These are phyloP conservation scores for Salix koriyanagi DNA, from an alignment of 345 rosid species.

Conservation along the genomic window DNA sequence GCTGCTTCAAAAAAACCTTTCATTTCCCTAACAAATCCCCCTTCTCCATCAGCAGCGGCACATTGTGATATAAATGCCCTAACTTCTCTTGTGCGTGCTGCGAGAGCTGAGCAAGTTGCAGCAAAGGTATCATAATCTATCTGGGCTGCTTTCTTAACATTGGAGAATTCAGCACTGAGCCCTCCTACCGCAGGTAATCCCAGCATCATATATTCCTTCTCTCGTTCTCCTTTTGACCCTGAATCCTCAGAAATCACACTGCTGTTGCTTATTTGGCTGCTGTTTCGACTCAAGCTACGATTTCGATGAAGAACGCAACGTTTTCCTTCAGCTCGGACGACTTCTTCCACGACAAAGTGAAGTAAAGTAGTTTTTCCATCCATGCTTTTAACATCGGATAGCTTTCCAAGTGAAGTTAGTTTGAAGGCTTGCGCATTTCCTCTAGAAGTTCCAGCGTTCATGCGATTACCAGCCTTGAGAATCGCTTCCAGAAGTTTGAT, in stretches of 20 bases:
- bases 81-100: conserved; percentile 43
- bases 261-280: conserved; percentile 25
- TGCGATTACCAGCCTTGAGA: conserved; percentile 87
- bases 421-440: conserved; percentile 89
- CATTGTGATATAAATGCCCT: conserved; percentile 31
- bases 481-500: conserved; percentile 84
- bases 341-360: conserved; percentile 83
- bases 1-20: conserved; percentile 49
- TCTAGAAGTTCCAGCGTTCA: conserved; percentile 88
- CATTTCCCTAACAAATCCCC: conserved; percentile 53
- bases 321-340: conserved; percentile 72
- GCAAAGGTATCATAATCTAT: conserved; percentile 46
- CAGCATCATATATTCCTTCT: conserved; percentile 52
- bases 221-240: conserved; percentile 47
- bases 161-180: conserved; percentile 63
- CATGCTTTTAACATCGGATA: conserved; percentile 74
- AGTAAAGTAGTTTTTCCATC: conserved; percentile 81
- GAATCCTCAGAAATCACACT: conserved; percentile 17
- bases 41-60: conserved; percentile 23
- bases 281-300: conserved; percentile 40
- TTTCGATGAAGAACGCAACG: conserved; percentile 52
- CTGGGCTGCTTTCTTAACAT: conserved; percentile 75
- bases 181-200: conserved; percentile 81
- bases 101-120: conserved; percentile 43
- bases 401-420: conserved; percentile 63